Evolutionary conservation across 2,329 filamentous ascomycete species (phyloP), one percentile per base, ranked within the genome.

Genomic region (Botryotinia globosa): DNA sequence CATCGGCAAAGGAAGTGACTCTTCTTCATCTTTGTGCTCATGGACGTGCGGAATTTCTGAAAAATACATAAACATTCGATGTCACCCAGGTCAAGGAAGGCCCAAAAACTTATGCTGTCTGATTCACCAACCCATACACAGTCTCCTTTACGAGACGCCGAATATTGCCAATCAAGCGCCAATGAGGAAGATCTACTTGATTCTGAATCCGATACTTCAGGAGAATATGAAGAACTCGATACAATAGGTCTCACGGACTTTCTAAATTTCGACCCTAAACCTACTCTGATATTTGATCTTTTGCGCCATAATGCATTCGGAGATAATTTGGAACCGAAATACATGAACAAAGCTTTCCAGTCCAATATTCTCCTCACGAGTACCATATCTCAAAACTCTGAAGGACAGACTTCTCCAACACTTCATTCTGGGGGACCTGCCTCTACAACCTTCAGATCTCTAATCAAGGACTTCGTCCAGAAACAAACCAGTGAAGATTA

Each of bases 251-350:
- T 71, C 1, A 64, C 61, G 18, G 92, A 94, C 80, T 83, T 94
- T 63, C 82, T 94, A 44, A 91, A 94, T 78, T 87, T 91, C 74
- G 92, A 94, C 79, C 87, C 90, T 70, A 85, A 92, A 65, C 92
- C 92, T 3, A 92, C 91, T 0, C 92, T 94, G 77, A 85, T 94
- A 58, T 83, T 94, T 45, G 91, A 94, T 76, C 16, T 72, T 22
- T 48, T 54, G 64, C 64, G 34, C 58, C 34, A 72, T 6, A 58
- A 54, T 45, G 48, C n/a, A 32, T 29, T 69, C 12, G 56, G 61
- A 39, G 82, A 91, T 63, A 84, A 84, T n/a, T 82, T 84, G 2
- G 63, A 65, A 10, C 85, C 92, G 4, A 77, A 92, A 0, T 94
- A 91, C 79, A 86, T 87, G 39, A 94, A 94, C 77, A 83, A 85